Evolutionary conservation across 225 moss, liverwort and hornwort species (phyloP), one percentile per base, ranked within the genome.

Genomic region (Thuidium tamariscinum): DNA sequence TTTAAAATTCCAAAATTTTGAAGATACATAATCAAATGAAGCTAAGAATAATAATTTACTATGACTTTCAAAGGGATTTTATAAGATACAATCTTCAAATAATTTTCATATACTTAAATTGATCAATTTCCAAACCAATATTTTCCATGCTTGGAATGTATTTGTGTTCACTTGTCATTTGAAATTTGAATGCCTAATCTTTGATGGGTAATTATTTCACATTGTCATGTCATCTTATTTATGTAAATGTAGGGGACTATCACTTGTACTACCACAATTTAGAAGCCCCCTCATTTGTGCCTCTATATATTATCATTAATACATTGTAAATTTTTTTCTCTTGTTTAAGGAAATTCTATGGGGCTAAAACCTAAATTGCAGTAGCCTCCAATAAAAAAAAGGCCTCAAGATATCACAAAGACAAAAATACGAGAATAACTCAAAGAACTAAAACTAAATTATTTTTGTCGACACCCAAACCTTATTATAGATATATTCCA

Each of bases 261-360:
- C 13, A 6, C 10, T 71, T 44, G 10, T 44, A 3, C 10, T 44
- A 3, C 10, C 3, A 44, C 44, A 29, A 27, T 27, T 44, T 0
- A 5, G 0, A 29, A 71, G 17, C 17, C 27, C 29, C 0, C 0
- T 0, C 0, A 29, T 29, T 29, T 29, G 29, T 0, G 0, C 10
- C 16, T 44, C 29, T 1, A 27, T 16, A 71, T 16, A 44, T 70
- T 7, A 42, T 16, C 2, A 44, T 0, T 46, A 46, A 3, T 0
- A 46, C 11, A 29, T 46, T 46, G 6, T 2, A 29, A 5, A 16
- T 72, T 17, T 0, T 17, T 26, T 3, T 42, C 6, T 3, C 5
- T 16, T 16, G 16, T 41, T 69, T 69, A 29, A 16, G 29, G 10
- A 70, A 42, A 5, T 27, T 16, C 23, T 44, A n/a, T 44, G 44